Base-by-base conservation (phyloP, 2,329 filamentous ascomycete species). In the Xylariaceae sp. region DNA sequence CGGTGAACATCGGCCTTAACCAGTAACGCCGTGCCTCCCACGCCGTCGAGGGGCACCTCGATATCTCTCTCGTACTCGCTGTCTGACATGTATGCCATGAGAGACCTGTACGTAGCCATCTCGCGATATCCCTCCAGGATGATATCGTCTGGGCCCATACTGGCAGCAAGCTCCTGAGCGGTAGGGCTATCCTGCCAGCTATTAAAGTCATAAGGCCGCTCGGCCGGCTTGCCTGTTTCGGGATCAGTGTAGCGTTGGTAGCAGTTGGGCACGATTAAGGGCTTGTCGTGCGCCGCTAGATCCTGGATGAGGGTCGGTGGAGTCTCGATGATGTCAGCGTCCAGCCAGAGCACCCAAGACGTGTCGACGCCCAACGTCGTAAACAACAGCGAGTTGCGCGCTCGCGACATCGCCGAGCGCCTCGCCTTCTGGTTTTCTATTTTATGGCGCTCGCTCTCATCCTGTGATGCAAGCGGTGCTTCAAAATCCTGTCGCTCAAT, bases 1-100 rank as follows among this genome's bases (percentile, higher is more conserved):
- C 94, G 86, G 73, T 99, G 94, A 23, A 99, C 94, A 61, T 97
- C 92, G 1, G 92, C 94, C 78, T 96, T 97, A 61, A 99, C 94
- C 70, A 99, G 78, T 64, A 99, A 78, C 1, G 92, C 90, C 0
- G 93, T 95, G 42, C 94, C 94, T 57, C 94, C 94, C 2, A 99
- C 94, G 53, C 94, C 94, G 72, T 99, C 94, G 7, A 99, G 81
- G 49, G 86, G 81, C 55, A 97, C 83, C 70, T 89, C 85, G 42
- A 81, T 75, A 53, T 83, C 78, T 48, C 76, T 73, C 67, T 89
- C 82, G 13, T 82, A 82, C 57, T 82, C 79, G n/a, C 49, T 58
- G 39, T 79, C 79, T 10, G 80, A 79, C 82, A 96, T 84, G 74
- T 90, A 89, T 9, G 91, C 91, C 93, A 99, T 97, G 62, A 99